Conservation (phyloP, 2,329 filamentous ascomycete genomes). For the Ceratocystis eucalypticola region DNA sequence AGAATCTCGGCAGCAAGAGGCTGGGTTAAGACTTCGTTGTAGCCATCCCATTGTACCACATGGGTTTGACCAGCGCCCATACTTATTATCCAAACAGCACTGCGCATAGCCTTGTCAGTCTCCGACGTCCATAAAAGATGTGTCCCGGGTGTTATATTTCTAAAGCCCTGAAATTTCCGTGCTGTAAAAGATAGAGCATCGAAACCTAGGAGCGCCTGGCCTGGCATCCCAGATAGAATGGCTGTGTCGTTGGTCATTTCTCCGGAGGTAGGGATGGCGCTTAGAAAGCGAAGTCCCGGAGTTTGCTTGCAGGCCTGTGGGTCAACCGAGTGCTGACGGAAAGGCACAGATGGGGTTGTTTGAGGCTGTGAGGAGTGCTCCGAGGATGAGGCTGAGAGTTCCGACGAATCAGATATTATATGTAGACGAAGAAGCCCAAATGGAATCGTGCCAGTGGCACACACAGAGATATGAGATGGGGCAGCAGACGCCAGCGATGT, state of each 20-base stretch:
- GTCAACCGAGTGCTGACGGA: background rate
- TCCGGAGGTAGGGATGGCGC: background rate
- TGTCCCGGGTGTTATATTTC: constrained; percentile 39
- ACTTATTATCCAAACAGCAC: constrained; percentile 44
- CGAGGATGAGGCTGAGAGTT: background rate
- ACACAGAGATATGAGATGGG: constrained; percentile 29
- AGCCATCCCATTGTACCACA: constrained; percentile 42
- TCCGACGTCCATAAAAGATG: constrained; percentile 49
- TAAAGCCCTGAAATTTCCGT: constrained; percentile 39
- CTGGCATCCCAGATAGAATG: constrained; percentile 31
- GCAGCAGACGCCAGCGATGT: background rate
- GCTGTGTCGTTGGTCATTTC: background rate
- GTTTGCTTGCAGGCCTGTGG: background rate
- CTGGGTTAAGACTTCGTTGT: constrained; percentile 41
- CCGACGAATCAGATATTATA: background rate
- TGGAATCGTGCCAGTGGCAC: constrained; percentile 30
- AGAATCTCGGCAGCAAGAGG: constrained; percentile 30
- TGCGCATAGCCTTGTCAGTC: constrained; percentile 35
- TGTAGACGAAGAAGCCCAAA: constrained; percentile 33
- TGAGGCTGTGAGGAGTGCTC: background rate
- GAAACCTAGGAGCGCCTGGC: constrained; percentile 39
- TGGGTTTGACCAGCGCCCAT: constrained; percentile 28
- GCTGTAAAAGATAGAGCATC: constrained; percentile 38
- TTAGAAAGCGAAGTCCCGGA: background rate
- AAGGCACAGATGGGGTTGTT: background rate